Evolutionary conservation across 139 green algal genomes (phyloP), one percentile per base, ranked within the genome.

Genomic region (Coelastrella sp.): DNA sequence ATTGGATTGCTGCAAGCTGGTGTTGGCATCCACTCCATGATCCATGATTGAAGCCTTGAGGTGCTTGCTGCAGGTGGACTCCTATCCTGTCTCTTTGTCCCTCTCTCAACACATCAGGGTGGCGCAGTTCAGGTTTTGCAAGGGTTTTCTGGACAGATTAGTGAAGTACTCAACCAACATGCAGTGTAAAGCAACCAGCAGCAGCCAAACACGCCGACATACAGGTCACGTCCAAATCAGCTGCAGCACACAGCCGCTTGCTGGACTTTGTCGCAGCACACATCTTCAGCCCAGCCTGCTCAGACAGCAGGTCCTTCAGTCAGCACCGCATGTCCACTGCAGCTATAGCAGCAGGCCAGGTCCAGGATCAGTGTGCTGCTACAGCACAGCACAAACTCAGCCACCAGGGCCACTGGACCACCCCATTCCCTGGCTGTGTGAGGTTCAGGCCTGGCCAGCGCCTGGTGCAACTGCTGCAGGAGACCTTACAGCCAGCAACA

Each of bases 371-470:
- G 78, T 83, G 7, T 49, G 49, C 7, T 87, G 82, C 27, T 78
- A 10, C 27, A 87, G 82, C 63, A 78, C 82, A 27, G 6, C 35
- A 35, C 15, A 61, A 9, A 24, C 6, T 7, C 24, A 86, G 22
- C 81, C 81, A 10, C 66, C n/a, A 20, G 74, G 25, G 19, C 25
- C 15, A 65, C 27, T 56, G 7, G 9, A 79, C 27, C 59, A 72
- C 22, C 60, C 58, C 59, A 86, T 86, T 75, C 66, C 81, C 56
- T 86, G 81, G 81, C 60, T 86, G n/a, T 60, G 63, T 17, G 82
- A 78, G 17, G 82, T 78, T 8, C 82, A 78, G 15, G 14, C 82
- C 6, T 78, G 63, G 82, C 82, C 82, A 8, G 63, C 10, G 4
- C 20, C 22, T 72, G 68, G 49, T 61, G 63, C 63, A 79, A 68